phyloP scores from a whole-genome alignment of 306 rosid species.

The Prunus campanulata region DNA sequence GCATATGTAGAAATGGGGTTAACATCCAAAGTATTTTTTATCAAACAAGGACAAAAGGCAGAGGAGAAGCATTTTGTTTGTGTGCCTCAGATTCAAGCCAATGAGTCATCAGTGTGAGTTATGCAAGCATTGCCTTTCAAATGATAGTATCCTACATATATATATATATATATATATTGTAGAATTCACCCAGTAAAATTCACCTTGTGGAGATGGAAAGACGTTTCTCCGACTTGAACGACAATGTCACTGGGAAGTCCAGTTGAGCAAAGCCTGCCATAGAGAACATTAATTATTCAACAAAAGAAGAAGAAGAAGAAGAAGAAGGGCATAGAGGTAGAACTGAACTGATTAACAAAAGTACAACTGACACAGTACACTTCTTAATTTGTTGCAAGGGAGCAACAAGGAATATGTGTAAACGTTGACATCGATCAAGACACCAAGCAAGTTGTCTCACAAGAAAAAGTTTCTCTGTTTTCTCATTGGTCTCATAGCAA shows the following conservation, averaged over 20 bases:
- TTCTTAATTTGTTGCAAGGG: not conserved
- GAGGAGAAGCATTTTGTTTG: not conserved
- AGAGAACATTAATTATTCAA: not conserved
- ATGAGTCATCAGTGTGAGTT: too few relatives aligned
- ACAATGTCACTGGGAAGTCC: slow-evolving; percentile 81
- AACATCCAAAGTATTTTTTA: not conserved
- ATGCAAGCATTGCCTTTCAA: too few relatives aligned
- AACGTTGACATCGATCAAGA: not conserved
- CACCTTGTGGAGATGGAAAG: slow-evolving; percentile 93
- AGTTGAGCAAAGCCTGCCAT: slow-evolving; percentile 74
- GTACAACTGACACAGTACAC: not conserved
- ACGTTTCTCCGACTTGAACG: slow-evolving; percentile 70
- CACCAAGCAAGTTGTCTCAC: not conserved
- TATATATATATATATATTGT: too few relatives aligned
- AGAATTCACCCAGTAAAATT: slow-evolving; percentile 8
- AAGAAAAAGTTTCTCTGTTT: not conserved
- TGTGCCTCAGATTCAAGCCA: too few relatives aligned
- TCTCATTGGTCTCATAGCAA: too few relatives aligned
- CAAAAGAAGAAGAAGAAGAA: slow-evolving; percentile 1
- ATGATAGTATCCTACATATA: too few relatives aligned
- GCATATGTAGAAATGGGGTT: not conserved
- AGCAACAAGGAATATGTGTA: not conserved
- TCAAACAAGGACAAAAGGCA: not conserved
- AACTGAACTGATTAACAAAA: not conserved
- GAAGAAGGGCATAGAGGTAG: not conserved